Conservation (phyloP, 192 early-diverging fungal genomes). For the Backusella morwellensis region DNA sequence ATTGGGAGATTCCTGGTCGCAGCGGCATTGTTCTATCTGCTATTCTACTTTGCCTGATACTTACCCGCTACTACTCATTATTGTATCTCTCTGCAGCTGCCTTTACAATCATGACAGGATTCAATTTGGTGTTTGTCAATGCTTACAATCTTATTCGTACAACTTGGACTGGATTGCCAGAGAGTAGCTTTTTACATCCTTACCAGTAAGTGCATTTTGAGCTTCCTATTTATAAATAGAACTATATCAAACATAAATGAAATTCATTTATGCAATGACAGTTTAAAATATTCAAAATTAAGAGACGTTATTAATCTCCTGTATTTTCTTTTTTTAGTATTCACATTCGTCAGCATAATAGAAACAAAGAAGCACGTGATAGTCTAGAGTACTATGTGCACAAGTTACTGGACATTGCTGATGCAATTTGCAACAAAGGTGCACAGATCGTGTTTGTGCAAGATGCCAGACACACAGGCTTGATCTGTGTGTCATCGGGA, state of each 20-base stretch:
- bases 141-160: slow-evolving; percentile 15
- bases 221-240: no score
- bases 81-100: slow-evolving; percentile 21
- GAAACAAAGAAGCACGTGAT: slow-evolving; percentile 13
- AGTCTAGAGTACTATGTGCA: not conserved
- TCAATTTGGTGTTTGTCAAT: slow-evolving; percentile 37
- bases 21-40: slow-evolving; percentile 13
- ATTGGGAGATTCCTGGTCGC: slow-evolving; percentile 31
- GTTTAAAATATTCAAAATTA: not conserved
- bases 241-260: not conserved
- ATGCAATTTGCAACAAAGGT: not conserved
- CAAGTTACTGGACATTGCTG: slow-evolving; percentile 5
- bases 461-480: not conserved
- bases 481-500: not conserved
- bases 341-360: slow-evolving; percentile 5
- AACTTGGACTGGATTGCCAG: slow-evolving; percentile 9
- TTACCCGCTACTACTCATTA: slow-evolving; percentile 33
- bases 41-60: slow-evolving; percentile 17
- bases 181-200: slow-evolving; percentile 15
- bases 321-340: slow-evolving; percentile 15
- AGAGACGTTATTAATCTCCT: not conserved
- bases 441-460: slow-evolving; percentile 14
- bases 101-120: slow-evolving; percentile 28
- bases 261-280: not conserved
- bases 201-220: slow-evolving; percentile 18